Conservation (phyloP, 176 grass and related monocot species). For the Bonia amplexicaulis region DNA sequence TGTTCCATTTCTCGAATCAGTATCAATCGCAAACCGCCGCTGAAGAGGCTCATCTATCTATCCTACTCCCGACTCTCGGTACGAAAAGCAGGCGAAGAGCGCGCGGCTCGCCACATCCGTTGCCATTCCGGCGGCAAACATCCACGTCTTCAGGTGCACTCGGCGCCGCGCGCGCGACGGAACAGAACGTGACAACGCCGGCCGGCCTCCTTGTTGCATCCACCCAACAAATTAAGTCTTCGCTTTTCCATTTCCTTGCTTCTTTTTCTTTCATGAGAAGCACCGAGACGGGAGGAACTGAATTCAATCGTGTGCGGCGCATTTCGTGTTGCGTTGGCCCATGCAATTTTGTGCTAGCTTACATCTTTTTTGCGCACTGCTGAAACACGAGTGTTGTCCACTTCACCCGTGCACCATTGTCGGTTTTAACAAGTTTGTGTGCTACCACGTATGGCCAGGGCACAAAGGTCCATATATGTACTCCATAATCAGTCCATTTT, state of each 20-base stretch:
- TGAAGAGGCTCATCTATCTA: not conserved
- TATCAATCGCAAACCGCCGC: not conserved
- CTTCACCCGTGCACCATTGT: not conserved
- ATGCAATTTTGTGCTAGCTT: not conserved
- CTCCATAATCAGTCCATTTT: not conserved
- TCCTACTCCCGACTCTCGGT: too few species aligned
- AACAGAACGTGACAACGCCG: not conserved
- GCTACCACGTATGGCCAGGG: not conserved
- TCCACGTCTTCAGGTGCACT: not conserved
- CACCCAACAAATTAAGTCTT: not conserved
- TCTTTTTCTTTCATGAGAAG: not conserved
- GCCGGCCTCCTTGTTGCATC: not conserved
- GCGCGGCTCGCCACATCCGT: not conserved
- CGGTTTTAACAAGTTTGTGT: too few species aligned
- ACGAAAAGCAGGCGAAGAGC: not conserved
- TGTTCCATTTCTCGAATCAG: not conserved
- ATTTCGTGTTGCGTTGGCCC: not conserved
- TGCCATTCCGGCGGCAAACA: slow-evolving; percentile 1
- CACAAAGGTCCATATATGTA: not conserved
- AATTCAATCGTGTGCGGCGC: not conserved
- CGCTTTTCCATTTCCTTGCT: not conserved
- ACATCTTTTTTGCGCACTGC: not conserved
- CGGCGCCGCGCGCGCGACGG: not conserved
- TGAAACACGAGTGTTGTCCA: not conserved
- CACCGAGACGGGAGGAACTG: not conserved